Percentiles rank a stretch among this genome's conserved stretches.
Evolutionary conservation across 2,329 filamentous ascomycete species (phyloP).

Genomic region (Stromatinia cepivora): DNA sequence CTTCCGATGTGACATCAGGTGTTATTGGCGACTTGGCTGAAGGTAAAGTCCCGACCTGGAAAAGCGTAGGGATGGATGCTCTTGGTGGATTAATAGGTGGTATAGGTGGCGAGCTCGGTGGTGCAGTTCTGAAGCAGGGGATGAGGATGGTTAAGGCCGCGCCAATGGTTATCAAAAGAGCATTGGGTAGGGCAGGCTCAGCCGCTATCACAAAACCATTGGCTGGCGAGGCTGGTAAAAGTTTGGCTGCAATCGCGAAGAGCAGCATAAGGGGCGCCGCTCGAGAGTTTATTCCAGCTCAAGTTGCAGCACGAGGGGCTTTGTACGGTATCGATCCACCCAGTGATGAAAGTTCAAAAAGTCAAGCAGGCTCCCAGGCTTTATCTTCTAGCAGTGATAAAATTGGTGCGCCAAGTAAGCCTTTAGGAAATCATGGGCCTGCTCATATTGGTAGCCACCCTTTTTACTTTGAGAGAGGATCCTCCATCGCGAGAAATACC

Average conservation of each 20-base stretch:
- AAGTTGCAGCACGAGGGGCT: neutral
- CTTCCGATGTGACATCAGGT: constrained; percentile 2
- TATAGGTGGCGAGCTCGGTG: constrained; percentile 4
- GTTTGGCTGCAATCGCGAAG: neutral
- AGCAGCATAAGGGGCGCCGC: constrained; percentile 1
- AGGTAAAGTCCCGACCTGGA: neutral
- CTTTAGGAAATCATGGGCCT: constrained; percentile 1
- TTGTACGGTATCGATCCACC: neutral
- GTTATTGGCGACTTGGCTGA: constrained; percentile 1
- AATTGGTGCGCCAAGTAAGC: neutral
- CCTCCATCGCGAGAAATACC: constrained; percentile 7
- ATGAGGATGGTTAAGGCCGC: neutral
- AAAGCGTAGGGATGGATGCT: constrained; percentile 15
- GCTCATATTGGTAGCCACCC: constrained; percentile 11
- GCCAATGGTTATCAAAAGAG: neutral
- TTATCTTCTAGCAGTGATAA: neutral
- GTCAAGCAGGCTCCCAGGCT: neutral
- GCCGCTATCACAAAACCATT: neutral
- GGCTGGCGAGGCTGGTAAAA: neutral
- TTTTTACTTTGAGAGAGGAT: constrained; percentile 17
- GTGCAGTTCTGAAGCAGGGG: neutral
- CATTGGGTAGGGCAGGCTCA: constrained; percentile 4
- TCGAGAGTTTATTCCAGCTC: neutral
- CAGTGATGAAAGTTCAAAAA: neutral
- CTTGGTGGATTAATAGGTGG: constrained; percentile 16